Evolutionary conservation across 352 stramenopile genomes (phyloP).

Genomic region (Pythium volutum): DNA sequence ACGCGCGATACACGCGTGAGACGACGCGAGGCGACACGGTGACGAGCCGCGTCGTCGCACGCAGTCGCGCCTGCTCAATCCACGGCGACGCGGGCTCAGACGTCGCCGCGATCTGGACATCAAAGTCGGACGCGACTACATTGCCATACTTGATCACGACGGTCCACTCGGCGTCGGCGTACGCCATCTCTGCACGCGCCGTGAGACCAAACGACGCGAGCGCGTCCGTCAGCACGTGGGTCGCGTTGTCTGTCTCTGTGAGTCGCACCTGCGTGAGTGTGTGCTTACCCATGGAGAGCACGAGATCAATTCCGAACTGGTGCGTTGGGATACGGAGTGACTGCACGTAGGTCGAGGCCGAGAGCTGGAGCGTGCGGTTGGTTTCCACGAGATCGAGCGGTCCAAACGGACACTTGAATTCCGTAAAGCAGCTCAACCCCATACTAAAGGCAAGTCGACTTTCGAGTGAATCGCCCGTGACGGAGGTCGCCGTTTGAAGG

Average conservation of each 20-base stretch:
- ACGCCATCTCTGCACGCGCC: neutral
- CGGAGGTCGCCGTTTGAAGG: neutral
- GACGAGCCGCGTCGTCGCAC: slow-evolving; percentile 2
- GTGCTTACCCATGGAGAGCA: slow-evolving; percentile 1
- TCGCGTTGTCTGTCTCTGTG: neutral
- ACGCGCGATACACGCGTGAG: slow-evolving; percentile 1
- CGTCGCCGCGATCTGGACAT: slow-evolving; percentile 6
- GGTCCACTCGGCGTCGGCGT: slow-evolving; percentile 9
- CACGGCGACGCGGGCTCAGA: neutral
- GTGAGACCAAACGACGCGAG: slow-evolving; percentile 5
- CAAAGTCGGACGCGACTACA: slow-evolving; percentile 20
- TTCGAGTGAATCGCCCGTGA: neutral
- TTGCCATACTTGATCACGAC: slow-evolving; percentile 6
- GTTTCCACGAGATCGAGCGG: slow-evolving; percentile 20
- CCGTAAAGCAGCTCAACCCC: slow-evolving; percentile 12
- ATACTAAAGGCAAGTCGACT: neutral
- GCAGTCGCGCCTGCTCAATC: slow-evolving; percentile 8
- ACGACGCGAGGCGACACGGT: neutral
- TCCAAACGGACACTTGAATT: slow-evolving; percentile 16
- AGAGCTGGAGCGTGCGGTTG: slow-evolving; percentile 17
- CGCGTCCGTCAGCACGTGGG: neutral
- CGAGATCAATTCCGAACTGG: slow-evolving; percentile 4
- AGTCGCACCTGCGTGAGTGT: neutral
- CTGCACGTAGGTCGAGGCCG: slow-evolving; percentile 2
- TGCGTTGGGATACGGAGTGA: slow-evolving; percentile 8